phyloP scores from a whole-genome alignment of 192 early-diverging fungal species.

The Backusella australiensis region DNA sequence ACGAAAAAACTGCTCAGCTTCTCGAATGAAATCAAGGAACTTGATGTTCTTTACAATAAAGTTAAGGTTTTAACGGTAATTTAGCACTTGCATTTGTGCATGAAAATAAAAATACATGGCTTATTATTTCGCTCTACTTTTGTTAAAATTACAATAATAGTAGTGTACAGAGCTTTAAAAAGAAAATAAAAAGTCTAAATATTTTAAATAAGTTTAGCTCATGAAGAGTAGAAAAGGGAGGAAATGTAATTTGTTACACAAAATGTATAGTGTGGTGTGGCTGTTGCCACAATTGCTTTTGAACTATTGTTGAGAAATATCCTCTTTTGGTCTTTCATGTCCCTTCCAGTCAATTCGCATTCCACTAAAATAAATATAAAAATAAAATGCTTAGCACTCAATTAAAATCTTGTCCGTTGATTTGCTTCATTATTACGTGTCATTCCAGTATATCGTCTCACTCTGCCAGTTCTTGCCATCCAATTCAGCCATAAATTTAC shows the following conservation, averaged over 20 bases:
- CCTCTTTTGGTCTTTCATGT: not conserved
- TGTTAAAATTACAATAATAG: not conserved
- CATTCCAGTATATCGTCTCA: conserved; percentile 60
- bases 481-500: conserved; percentile 47
- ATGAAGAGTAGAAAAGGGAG: not conserved
- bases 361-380: not conserved
- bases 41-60: not conserved
- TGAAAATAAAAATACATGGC: not conserved
- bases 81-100: not conserved
- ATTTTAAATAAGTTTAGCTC: not conserved
- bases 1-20: not conserved
- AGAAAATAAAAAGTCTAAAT: not conserved
- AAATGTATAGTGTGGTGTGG: not conserved
- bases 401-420: not conserved
- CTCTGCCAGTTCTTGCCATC: conserved; percentile 56
- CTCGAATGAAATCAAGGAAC: not conserved
- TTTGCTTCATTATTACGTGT: conserved; percentile 26
- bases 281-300: not conserved
- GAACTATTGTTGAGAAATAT: not conserved
- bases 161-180: not conserved
- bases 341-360: conserved; percentile 1
- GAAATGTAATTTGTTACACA: not conserved
- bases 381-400: not conserved
- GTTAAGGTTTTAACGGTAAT: not conserved
- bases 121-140: not conserved